Percentiles rank a stretch among this genome's conserved stretches.
Evolutionary conservation across 257 asterid species (phyloP).

Genomic region (Fraxinus quadrangulata): DNA sequence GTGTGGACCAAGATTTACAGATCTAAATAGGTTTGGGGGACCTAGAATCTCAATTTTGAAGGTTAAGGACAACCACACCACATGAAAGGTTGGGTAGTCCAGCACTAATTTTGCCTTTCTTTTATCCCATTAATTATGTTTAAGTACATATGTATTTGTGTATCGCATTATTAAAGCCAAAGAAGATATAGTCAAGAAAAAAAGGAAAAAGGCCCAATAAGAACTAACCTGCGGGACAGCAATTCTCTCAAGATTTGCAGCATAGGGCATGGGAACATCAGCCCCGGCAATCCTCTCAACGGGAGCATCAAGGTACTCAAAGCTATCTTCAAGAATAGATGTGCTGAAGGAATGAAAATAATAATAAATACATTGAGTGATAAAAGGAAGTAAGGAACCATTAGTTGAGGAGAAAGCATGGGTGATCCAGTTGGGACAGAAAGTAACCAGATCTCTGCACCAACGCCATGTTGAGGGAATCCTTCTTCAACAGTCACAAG

Average conservation of each 20-base stretch:
- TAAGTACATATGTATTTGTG: neutral
- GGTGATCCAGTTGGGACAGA: conserved; percentile 10
- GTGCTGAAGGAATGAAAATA: conserved; percentile 45
- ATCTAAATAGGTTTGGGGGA: too few relatives aligned
- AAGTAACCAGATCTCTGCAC: conserved; percentile 81
- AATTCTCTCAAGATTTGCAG: conserved; percentile 67
- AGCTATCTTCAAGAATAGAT: conserved; percentile 60
- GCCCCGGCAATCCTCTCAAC: conserved; percentile 69
- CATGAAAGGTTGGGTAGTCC: too few relatives aligned
- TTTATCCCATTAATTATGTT: neutral
- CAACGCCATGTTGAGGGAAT: conserved; percentile 85
- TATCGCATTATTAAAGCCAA: neutral
- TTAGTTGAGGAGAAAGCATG: neutral
- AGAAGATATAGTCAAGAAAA: neutral
- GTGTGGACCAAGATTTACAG: too few relatives aligned
- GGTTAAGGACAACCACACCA: too few relatives aligned
- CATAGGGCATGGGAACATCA: conserved; percentile 77
- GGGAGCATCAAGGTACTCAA: conserved; percentile 67
- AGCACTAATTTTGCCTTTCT: neutral
- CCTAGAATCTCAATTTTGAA: too few relatives aligned
- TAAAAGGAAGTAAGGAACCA: neutral
- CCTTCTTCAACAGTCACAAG: conserved; percentile 86
- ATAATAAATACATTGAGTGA: neutral
- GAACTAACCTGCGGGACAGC: conserved; percentile 64
- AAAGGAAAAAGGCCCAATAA: neutral